A percentile compares a stretch with the other conserved stretches of the same genome.
Evolutionary conservation across 805 yeast genomes (phyloP).

Genomic region (Yamadazyma philogaea): DNA sequence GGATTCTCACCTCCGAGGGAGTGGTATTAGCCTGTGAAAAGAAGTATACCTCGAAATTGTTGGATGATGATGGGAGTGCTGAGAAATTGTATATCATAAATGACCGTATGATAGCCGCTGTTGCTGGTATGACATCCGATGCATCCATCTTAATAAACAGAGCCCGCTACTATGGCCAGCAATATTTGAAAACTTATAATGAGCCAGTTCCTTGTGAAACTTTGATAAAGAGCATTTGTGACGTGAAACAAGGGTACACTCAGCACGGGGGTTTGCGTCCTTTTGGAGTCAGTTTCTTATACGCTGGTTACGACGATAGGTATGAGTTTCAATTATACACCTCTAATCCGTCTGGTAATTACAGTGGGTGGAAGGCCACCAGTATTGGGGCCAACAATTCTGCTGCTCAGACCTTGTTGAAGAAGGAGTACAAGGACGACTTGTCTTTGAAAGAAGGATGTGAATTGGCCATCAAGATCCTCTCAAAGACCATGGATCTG

Average conservation of each 20-base stretch:
- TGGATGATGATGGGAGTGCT: slow-evolving; percentile 90
- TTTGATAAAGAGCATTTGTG: slow-evolving; percentile 84
- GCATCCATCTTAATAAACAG: slow-evolving; percentile 86
- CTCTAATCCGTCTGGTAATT: slow-evolving; percentile 96
- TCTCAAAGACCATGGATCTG: slow-evolving; percentile 91
- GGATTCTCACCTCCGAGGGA: slow-evolving; percentile 75
- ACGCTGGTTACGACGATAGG: slow-evolving; percentile 92
- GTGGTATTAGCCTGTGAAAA: slow-evolving; percentile 96
- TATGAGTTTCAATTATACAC: slow-evolving; percentile 90
- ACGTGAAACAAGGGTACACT: slow-evolving; percentile 95
- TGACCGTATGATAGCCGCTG: slow-evolving; percentile 85
- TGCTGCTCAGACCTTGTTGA: slow-evolving; percentile 91
- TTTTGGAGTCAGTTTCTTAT: slow-evolving; percentile 93
- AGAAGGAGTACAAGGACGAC: slow-evolving; percentile 91
- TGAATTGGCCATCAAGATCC: slow-evolving; percentile 83
- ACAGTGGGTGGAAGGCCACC: slow-evolving; percentile 98
- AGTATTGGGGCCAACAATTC: slow-evolving; percentile 94
- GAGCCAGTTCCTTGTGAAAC: slow-evolving; percentile 93
- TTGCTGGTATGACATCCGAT: slow-evolving; percentile 97
- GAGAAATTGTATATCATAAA: slow-evolving; percentile 88
- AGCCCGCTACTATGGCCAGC: slow-evolving; percentile 84
- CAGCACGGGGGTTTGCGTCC: slow-evolving; percentile 99
- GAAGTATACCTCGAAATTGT: slow-evolving; percentile 86
- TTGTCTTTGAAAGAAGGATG: slow-evolving; percentile 71
- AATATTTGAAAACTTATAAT: slow-evolving; percentile 78